Percentiles rank a stretch among this genome's conserved stretches.
Conservation (phyloP, 352 stramenopile genomes). For the Pseudoperonospora humuli region DNA sequence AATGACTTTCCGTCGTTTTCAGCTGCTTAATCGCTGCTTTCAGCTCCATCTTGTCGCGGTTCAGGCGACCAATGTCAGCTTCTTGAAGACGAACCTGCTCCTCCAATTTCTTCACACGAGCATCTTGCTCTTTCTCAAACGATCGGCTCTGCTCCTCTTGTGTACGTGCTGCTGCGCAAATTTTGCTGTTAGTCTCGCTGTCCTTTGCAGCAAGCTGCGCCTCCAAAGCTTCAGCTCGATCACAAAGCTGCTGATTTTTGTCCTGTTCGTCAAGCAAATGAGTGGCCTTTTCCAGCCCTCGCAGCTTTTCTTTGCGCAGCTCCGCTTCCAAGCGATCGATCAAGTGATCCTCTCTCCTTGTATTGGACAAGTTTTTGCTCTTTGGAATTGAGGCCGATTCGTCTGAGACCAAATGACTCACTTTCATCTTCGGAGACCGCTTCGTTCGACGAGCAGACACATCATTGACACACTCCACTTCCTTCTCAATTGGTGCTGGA, state of each 20-base stretch:
- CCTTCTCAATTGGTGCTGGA: slow-evolving; percentile 4
- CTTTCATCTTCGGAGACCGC: slow-evolving; percentile 22
- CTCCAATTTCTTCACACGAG: slow-evolving; percentile 18
- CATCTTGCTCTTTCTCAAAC: slow-evolving; percentile 21
- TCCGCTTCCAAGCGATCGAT: slow-evolving; percentile 29
- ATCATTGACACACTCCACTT: slow-evolving; percentile 3
- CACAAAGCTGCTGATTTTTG: slow-evolving; percentile 51
- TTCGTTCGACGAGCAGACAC: slow-evolving; percentile 11
- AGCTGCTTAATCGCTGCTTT: slow-evolving; percentile 24
- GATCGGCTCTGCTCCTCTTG: slow-evolving; percentile 17
- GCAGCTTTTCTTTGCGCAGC: slow-evolving; percentile 63
- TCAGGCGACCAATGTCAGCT: slow-evolving; percentile 20
- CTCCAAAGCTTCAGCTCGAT: slow-evolving; percentile 32
- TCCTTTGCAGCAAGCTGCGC: slow-evolving; percentile 26
- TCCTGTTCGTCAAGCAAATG: slow-evolving; percentile 56
- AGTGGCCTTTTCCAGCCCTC: slow-evolving; percentile 60
- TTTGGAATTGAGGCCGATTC: slow-evolving; percentile 1
- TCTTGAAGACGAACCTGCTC: slow-evolving; percentile 31
- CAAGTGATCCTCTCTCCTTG: slow-evolving; percentile 4
- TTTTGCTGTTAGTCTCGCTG: slow-evolving; percentile 13
- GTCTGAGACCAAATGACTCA: slow-evolving; percentile 19
- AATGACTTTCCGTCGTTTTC: slow-evolving; percentile 2
- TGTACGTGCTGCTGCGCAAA: slow-evolving; percentile 4
- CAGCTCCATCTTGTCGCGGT: slow-evolving; percentile 31
- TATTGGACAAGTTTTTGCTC: slow-evolving; percentile 1